phyloP scores from a whole-genome alignment of 2,329 filamentous ascomycete species.

The Lecanicillium sp. region DNA sequence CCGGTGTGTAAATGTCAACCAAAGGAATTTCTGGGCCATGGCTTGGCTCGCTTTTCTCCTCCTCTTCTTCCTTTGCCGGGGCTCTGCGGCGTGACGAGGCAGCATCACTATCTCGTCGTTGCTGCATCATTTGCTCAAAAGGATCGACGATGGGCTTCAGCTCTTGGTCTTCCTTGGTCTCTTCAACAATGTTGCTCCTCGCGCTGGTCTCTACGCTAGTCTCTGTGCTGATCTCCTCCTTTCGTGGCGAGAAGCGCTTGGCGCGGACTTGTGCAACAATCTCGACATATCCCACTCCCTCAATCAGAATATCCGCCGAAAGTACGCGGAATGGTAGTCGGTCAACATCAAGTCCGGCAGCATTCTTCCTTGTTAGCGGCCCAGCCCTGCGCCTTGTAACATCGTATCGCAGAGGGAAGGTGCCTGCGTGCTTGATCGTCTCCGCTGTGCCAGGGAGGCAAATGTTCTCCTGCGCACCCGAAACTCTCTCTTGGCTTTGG shows the following conservation, averaged over 20 bases:
- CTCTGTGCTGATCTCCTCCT: slow-evolving; percentile 15
- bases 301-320: slow-evolving; percentile 77
- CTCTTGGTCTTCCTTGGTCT: slow-evolving; percentile 15
- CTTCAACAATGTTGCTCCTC: slow-evolving; percentile 19
- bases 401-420: slow-evolving; percentile 70
- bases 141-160: slow-evolving; percentile 16
- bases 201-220: slow-evolving; percentile 1
- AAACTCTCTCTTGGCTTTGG: slow-evolving; percentile 56
- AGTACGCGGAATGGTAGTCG: slow-evolving; percentile 73
- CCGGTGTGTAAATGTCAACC: slow-evolving; percentile 79
- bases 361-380: slow-evolving; percentile 59
- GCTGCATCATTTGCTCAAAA: slow-evolving; percentile 22
- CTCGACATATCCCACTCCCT: slow-evolving; percentile 92
- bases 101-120: slow-evolving; percentile 19
- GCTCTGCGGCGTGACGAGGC: neutral
- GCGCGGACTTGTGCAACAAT: slow-evolving; percentile 73
- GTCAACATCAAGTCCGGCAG: slow-evolving; percentile 57
- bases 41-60: slow-evolving; percentile 13
- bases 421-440: slow-evolving; percentile 64
- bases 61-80: slow-evolving; percentile 8
- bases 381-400: slow-evolving; percentile 76
- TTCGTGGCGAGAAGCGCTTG: slow-evolving; percentile 35
- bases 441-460: slow-evolving; percentile 50
- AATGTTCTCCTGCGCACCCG: slow-evolving; percentile 57
- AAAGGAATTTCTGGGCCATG: slow-evolving; percentile 11